A percentile compares a stretch with the other conserved stretches of the same genome.
Conservation (phyloP, 1,139 yeast species). For the Sugiyamaella paludigena region DNA sequence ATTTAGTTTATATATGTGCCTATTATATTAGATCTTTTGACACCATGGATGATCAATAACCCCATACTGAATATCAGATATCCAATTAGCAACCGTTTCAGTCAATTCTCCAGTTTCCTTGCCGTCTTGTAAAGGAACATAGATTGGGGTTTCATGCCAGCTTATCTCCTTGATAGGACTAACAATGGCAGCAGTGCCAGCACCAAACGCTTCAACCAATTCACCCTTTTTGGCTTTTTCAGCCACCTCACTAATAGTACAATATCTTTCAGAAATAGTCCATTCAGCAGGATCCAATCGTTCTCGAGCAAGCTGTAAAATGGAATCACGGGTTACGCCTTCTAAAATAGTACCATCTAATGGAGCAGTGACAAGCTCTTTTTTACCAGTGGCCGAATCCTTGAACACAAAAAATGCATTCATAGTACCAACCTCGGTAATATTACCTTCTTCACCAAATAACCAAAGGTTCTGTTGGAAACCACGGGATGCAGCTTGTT, state of each 20-base stretch:
- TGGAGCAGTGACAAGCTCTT: conserved; percentile 94
- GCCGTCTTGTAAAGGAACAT: conserved; percentile 76
- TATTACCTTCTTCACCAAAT: conserved; percentile 82
- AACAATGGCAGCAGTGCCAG: conserved; percentile 98
- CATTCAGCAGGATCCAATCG: conserved; percentile 72
- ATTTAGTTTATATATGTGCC: neutral
- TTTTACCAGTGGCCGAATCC: conserved; percentile 66
- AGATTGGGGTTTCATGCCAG: conserved; percentile 66
- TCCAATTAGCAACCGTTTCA: conserved; percentile 74
- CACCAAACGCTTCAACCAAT: conserved; percentile 90
- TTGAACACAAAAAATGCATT: conserved; percentile 84
- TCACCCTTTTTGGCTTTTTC: conserved; percentile 77
- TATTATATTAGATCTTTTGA: conserved; percentile 40
- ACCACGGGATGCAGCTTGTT: conserved; percentile 83
- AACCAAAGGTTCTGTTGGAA: conserved; percentile 96
- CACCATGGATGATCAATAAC: conserved; percentile 56
- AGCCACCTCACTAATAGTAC: conserved; percentile 74
- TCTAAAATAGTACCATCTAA: conserved; percentile 94
- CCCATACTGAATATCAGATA: conserved; percentile 87
- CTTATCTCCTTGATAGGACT: conserved; percentile 89
- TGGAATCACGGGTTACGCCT: conserved; percentile 94
- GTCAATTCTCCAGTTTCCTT: conserved; percentile 79
- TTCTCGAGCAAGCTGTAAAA: conserved; percentile 70
- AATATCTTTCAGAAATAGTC: conserved; percentile 77
- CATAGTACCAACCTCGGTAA: conserved; percentile 98